Evolutionary conservation across 164 flowering plant genomes (phyloP).

Genomic region (Annona squamosa): DNA sequence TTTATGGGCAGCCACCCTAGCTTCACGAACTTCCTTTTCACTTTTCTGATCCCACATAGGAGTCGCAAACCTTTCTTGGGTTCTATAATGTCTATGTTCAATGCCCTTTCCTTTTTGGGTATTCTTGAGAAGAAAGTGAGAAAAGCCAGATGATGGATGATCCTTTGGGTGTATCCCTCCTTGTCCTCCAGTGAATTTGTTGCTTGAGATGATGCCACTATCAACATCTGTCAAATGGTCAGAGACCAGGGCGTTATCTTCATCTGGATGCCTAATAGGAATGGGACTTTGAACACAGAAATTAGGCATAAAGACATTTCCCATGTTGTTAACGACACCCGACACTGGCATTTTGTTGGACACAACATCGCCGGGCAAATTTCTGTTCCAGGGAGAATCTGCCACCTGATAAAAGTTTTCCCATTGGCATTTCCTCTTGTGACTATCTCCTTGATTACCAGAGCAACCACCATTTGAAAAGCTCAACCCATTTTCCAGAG

Average conservation of each 20-base stretch:
- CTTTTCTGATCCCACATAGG: slow-evolving; percentile 19
- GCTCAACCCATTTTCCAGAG: slow-evolving; percentile 35
- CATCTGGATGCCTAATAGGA: slow-evolving; percentile 12
- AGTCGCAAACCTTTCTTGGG: slow-evolving; percentile 22
- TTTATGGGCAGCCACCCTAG: slow-evolving; percentile 25
- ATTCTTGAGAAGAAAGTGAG: slow-evolving; percentile 64
- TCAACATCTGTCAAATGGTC: slow-evolving; percentile 21
- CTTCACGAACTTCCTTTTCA: slow-evolving; percentile 17
- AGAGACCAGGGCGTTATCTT: slow-evolving; percentile 11
- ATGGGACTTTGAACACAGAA: slow-evolving; percentile 22
- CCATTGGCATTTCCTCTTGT: slow-evolving; percentile 35
- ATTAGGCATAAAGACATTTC: slow-evolving; percentile 22
- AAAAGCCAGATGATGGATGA: slow-evolving; percentile 63
- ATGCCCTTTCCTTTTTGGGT: slow-evolving; percentile 74
- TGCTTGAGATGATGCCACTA: slow-evolving; percentile 15
- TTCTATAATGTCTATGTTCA: slow-evolving; percentile 27
- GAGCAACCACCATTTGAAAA: slow-evolving; percentile 40
- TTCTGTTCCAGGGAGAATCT: slow-evolving; percentile 40
- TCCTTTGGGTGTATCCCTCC: slow-evolving; percentile 59
- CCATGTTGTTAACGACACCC: slow-evolving; percentile 33
- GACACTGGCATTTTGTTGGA: slow-evolving; percentile 20
- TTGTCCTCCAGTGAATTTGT: slow-evolving; percentile 16
- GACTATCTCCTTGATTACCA: slow-evolving; percentile 28
- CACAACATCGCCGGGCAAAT: slow-evolving; percentile 16
- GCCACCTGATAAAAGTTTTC: slow-evolving; percentile 37